Percentiles rank a stretch among this genome's conserved stretches.
Conservation (phyloP, 108 stramenopile species). For the Skeletonema menzelii region DNA sequence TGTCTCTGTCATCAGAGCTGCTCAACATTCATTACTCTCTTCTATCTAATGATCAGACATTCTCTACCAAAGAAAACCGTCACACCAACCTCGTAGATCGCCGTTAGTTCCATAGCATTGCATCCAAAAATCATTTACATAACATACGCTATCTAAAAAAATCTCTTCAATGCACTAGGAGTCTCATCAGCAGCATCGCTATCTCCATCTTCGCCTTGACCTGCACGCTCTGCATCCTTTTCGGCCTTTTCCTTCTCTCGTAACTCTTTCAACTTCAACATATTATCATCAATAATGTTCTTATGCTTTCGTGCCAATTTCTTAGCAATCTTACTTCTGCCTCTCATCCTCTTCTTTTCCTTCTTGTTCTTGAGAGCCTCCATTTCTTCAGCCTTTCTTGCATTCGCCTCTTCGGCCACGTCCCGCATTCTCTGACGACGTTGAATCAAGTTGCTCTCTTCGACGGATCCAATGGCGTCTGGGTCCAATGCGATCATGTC, state of each 20-base stretch:
- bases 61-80: neutral
- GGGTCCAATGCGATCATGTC: slow-evolving; percentile 97
- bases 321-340: slow-evolving; percentile 94
- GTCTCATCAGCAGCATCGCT: slow-evolving; percentile 12
- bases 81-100: neutral
- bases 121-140: slow-evolving; percentile 56
- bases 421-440: slow-evolving; percentile 63
- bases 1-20: neutral
- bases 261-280: slow-evolving; percentile 67
- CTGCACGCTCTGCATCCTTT: slow-evolving; percentile 24
- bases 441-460: slow-evolving; percentile 64
- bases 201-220: slow-evolving; percentile 17
- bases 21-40: neutral
- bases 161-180: slow-evolving; percentile 56
- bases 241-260: slow-evolving; percentile 71
- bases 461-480: slow-evolving; percentile 84
- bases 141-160: slow-evolving; percentile 51
- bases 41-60: neutral
- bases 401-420: slow-evolving; percentile 68
- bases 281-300: slow-evolving; percentile 91
- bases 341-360: slow-evolving; percentile 93
- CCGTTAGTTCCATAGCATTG: no score
- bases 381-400: slow-evolving; percentile 40
- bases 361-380: slow-evolving; percentile 56
- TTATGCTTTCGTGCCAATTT: slow-evolving; percentile 89